Evolutionary conservation across 192 early-diverging fungal genomes (phyloP), one percentile per base, ranked within the genome.

Genomic region (Thoreauomyces humboldtii): DNA sequence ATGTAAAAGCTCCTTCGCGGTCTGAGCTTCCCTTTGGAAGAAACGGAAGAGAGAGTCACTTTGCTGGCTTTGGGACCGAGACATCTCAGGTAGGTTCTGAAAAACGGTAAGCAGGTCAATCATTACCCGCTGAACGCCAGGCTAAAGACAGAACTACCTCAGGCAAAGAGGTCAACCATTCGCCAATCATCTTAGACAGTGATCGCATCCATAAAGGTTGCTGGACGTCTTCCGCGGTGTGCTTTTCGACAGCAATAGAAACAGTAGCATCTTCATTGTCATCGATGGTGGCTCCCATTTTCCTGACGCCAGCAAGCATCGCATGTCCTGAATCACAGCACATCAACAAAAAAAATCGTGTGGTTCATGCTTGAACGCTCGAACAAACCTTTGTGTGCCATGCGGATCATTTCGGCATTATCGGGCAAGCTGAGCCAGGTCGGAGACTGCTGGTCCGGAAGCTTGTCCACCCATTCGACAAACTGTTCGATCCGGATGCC

Each of bases 351-450:
- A 55, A 35, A 2, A 15, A 52, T 15, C 19, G 14, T 19, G 17
- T 1, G 24, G 24, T 52, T 17, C 11, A 28, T 55, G 19, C 28
- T 28, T 17, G 35, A 7, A 48, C 6, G 29, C 6, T n/a, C 0
- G 55, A 51, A 61, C 59, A 1, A 72, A 88, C 92, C 93, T 74
- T 92, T 91, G 32, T 82, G 79, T 24, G 88, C 86, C 58, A 92
- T 82, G 32, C 98, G 77, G 41, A 98, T 86, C 50, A 84, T 88
- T 73, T 99, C 98, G 14, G 98, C 94, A 65, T 93, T 94, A 4
- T 81, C 65, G 22, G 95, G 95, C 50, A 99, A 82, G 7, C 98
- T 94, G 35, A 99, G 79, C 98, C 98, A 99, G 4, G 90, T 87
- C 15, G 97, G 97, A 22, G 98, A 94, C 74, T 98, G 91, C 63